Conservation (phyloP, 257 asterid genomes). For the Nyctanthes arbortristis region DNA sequence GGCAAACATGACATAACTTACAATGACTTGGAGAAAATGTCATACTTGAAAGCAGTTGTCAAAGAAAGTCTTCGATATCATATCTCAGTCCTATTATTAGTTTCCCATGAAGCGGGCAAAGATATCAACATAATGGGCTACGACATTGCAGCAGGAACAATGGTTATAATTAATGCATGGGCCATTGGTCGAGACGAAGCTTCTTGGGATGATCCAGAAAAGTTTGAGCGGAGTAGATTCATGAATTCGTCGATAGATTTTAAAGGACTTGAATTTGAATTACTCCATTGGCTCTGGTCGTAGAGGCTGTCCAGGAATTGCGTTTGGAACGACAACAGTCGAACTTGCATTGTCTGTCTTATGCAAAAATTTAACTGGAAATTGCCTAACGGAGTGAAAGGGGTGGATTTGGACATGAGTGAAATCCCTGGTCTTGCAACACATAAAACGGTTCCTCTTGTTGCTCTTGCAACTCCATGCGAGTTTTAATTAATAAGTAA, state of each 20-base stretch:
- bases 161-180: conserved; percentile 20
- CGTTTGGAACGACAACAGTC: conserved; percentile 13
- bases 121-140: conserved; percentile 21
- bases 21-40: conserved; percentile 9
- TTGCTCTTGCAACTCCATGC: conserved; percentile 19
- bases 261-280: conserved; percentile 22
- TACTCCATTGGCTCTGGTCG: conserved; percentile 40
- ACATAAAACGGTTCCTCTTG: conserved; percentile 25
- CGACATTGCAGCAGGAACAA: conserved; percentile 18
- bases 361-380: conserved; percentile 34
- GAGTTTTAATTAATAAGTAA: background rate
- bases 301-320: conserved; percentile 28
- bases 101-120: conserved; percentile 9
- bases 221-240: conserved; percentile 33
- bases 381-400: conserved; percentile 24
- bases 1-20: background rate
- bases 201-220: conserved; percentile 34
- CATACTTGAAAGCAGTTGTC: conserved; percentile 24
- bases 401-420: conserved; percentile 31
- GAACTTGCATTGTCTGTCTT: conserved; percentile 32
- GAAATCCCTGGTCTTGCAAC: conserved; percentile 27
- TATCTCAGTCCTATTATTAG: conserved; percentile 15
- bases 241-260: conserved; percentile 21
- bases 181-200: conserved; percentile 33
- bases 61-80: conserved; percentile 27